Percentiles rank a stretch among this genome's conserved stretches.
phyloP scores from a whole-genome alignment of 148 eudicot genomes.

The Amaranthus hypochondriacus region DNA sequence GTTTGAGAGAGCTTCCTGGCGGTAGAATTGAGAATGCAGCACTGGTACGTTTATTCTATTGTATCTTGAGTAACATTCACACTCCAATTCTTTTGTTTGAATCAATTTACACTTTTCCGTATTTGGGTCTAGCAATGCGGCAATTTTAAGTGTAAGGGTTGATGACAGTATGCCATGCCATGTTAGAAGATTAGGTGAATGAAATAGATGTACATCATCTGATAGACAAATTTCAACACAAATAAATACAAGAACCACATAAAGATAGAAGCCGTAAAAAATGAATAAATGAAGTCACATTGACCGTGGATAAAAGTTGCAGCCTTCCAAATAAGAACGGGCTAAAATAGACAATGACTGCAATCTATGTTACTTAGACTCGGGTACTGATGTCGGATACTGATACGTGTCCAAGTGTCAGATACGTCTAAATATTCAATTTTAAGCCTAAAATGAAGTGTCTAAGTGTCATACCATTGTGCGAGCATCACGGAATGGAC shows the following conservation, averaged over 20 bases:
- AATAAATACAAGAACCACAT: background rate
- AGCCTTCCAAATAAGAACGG: no score
- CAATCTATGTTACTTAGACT: no score
- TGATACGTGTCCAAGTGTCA: no score
- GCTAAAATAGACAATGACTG: no score
- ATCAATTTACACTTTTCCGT: background rate
- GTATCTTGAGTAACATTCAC: background rate
- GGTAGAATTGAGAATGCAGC: slow-evolving; percentile 73
- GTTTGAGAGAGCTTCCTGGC: slow-evolving; percentile 76
- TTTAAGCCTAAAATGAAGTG: no score
- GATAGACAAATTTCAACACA: background rate
- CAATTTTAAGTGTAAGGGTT: background rate
- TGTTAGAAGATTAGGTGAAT: background rate
- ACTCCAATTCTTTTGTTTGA: background rate
- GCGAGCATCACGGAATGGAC: no score
- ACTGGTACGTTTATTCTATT: slow-evolving; percentile 46
- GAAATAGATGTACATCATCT: background rate
- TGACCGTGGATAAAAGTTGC: no score
- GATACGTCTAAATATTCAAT: no score
- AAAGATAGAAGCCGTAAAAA: background rate
- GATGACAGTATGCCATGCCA: background rate
- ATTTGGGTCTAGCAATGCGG: background rate
- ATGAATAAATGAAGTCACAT: background rate
- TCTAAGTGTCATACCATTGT: no score
- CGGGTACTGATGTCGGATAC: no score